Percentiles rank a stretch among this genome's conserved stretches.
phyloP scores from a whole-genome alignment of 148 eudicot species.

The Vaccinium corymbosum region DNA sequence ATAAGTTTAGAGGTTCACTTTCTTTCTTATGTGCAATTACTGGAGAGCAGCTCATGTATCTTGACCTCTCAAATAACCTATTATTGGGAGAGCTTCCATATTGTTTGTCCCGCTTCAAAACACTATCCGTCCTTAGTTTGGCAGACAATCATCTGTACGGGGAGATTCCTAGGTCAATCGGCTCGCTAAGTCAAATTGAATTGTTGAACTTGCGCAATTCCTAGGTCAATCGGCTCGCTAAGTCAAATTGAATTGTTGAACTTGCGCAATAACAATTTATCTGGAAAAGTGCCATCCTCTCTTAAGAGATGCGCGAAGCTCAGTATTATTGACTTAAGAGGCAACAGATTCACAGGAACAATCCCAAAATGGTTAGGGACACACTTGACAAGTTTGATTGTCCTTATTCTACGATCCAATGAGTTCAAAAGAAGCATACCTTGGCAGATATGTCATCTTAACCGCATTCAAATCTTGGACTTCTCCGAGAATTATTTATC shows the following conservation, averaged over 20 bases:
- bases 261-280: no score
- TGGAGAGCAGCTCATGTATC: not conserved
- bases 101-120: not conserved
- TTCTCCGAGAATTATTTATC: constrained; percentile 18
- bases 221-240: no score
- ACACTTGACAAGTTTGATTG: not conserved
- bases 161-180: no score
- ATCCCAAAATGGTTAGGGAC: constrained; percentile 15
- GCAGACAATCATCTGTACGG: no score
- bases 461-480: constrained; percentile 9
- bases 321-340: not conserved
- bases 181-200: no score
- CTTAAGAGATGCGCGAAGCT: no score
- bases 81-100: constrained; percentile 6
- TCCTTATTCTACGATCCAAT: constrained; percentile 16
- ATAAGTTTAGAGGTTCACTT: not conserved
- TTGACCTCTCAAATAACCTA: constrained; percentile 9
- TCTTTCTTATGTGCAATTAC: not conserved
- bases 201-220: no score
- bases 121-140: no score
- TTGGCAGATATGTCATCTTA: constrained; percentile 6
- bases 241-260: no score
- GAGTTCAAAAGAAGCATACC: constrained; percentile 18
- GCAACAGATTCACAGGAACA: constrained; percentile 6
- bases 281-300: no score